Base-by-base conservation (phyloP, 768 basidiomycete genomes). In the Amanita inopinata region DNA sequence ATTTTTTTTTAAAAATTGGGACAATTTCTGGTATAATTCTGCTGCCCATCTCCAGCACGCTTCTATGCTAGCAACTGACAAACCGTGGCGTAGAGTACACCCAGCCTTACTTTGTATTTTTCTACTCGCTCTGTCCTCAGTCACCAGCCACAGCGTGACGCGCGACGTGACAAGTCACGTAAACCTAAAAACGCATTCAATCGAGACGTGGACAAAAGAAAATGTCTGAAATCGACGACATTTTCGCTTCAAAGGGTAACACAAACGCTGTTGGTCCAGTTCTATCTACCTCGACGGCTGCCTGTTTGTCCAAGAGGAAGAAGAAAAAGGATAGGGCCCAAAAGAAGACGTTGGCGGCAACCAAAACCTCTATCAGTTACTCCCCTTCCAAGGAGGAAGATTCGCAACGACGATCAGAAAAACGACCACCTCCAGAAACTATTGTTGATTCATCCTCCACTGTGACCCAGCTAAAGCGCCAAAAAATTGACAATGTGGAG, bases 191-290 rank as follows among this genome's bases (percentile, higher is more conserved):
- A 5, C 7, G 8, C 15, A 23, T 23, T 17, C 15, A 9, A n/a
- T 24, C 38, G 32, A 17, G 46, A 22, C 48, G 47, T 56, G 50
- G n/a, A 51, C 51, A 40, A 23, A 12, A 50, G 64, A 32, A 3
- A 49, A 69, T 73, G 69, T 81, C 81, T 39, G 87, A 89, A 72
- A 90, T 90, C 58, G 87, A 90, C 70, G 76, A 75, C 53, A 90
- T 90, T 54, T 90, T 90, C 59, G 70, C 43, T 4, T 64, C 67
- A 48, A 76, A 71, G 51, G 62, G 62, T 49, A 69, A 66, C 51
- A 38, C 50, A 45, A 59, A 52, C 43, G 37, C 47, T 7, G 44
- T 40, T 10, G 33, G 49, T 12, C 48, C 51, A 15, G 49, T 54
- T 15, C 46, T 46, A 35, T 42, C 57, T 27, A 52, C 67, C 28